Conservation (phyloP, 768 basidiomycete genomes). For the Pleurotus ostreatus region DNA sequence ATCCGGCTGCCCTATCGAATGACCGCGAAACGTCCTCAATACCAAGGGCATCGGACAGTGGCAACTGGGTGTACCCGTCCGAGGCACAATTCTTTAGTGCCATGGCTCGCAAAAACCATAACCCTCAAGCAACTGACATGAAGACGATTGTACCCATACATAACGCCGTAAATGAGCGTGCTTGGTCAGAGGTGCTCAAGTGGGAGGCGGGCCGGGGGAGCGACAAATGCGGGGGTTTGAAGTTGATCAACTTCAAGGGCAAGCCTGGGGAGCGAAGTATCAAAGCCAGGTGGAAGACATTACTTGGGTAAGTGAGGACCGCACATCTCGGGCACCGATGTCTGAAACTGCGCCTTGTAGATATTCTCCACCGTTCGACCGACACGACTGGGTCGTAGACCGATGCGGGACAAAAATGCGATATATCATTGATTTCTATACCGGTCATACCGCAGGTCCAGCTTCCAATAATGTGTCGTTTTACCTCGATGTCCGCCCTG, state of each 20-base stretch:
- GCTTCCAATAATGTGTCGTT: slow-evolving; percentile 66
- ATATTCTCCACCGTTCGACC: slow-evolving; percentile 91
- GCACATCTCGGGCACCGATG: slow-evolving; percentile 10
- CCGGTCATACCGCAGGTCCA: slow-evolving; percentile 47
- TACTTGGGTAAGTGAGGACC: slow-evolving; percentile 69
- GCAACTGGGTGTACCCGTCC: slow-evolving; percentile 96
- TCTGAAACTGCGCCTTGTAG: slow-evolving; percentile 33
- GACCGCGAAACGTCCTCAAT: slow-evolving; percentile 87
- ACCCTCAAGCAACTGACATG: slow-evolving; percentile 88
- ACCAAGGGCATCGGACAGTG: slow-evolving; percentile 58
- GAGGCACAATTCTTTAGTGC: slow-evolving; percentile 99
- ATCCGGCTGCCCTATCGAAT: slow-evolving; percentile 46
- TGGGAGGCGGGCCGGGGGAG: slow-evolving; percentile 85
- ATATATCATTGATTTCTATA: slow-evolving; percentile 98
- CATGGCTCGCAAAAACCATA: slow-evolving; percentile 92
- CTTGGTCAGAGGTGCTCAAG: slow-evolving; percentile 76
- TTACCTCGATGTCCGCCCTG: slow-evolving; percentile 92
- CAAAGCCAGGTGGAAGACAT: slow-evolving; percentile 75
- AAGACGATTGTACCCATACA: slow-evolving; percentile 95
- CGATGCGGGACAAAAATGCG: slow-evolving; percentile 85
- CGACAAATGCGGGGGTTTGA: slow-evolving; percentile 75
- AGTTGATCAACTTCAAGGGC: slow-evolving; percentile 89
- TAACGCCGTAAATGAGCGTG: slow-evolving; percentile 96
- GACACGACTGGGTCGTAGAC: slow-evolving; percentile 96
- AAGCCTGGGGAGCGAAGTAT: slow-evolving; percentile 75